Percentiles rank a stretch among this genome's conserved stretches.
Evolutionary conservation across 139 green algal genomes (phyloP).

Genomic region (Tetradesmus obliquus): DNA sequence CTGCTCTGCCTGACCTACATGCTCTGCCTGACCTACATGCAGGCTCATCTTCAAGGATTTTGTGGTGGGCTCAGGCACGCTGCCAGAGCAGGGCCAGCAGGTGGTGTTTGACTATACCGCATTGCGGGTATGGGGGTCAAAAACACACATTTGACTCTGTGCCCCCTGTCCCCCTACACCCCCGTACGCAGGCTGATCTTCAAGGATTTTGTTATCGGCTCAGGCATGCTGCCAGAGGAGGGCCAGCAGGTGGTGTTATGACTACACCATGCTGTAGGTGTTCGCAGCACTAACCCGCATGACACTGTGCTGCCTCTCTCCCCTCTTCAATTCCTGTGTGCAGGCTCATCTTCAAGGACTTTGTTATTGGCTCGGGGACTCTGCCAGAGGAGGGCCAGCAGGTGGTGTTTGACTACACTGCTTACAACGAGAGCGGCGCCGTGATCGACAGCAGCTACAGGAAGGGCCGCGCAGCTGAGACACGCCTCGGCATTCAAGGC

Average conservation of each 20-base stretch:
- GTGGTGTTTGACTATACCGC: constrained; percentile 95
- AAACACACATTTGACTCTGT: no score
- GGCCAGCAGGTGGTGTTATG: no score
- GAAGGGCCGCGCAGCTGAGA: constrained; percentile 84
- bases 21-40: no score
- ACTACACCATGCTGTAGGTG: no score
- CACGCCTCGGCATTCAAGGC: constrained; percentile 88
- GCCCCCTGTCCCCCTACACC: no score
- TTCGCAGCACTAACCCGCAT: not conserved
- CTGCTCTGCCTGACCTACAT: no score
- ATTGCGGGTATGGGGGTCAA: no score
- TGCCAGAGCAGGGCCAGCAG: constrained; percentile 89
- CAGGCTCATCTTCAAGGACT: constrained; percentile 92
- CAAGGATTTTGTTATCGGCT: no score
- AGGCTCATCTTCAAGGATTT: constrained; percentile 93
- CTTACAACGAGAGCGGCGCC: constrained; percentile 95
- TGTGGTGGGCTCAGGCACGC: constrained; percentile 64
- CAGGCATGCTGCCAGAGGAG: no score
- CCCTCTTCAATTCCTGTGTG: constrained; percentile 3
- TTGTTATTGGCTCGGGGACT: constrained; percentile 66
- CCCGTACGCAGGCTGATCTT: no score
- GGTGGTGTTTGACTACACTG: constrained; percentile 95
- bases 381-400: constrained; percentile 88
- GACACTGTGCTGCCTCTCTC: not conserved
- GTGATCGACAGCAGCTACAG: constrained; percentile 94